Evolutionary conservation across 2,329 filamentous ascomycete species (phyloP).

Genomic region (Aspergillus versicolor): DNA sequence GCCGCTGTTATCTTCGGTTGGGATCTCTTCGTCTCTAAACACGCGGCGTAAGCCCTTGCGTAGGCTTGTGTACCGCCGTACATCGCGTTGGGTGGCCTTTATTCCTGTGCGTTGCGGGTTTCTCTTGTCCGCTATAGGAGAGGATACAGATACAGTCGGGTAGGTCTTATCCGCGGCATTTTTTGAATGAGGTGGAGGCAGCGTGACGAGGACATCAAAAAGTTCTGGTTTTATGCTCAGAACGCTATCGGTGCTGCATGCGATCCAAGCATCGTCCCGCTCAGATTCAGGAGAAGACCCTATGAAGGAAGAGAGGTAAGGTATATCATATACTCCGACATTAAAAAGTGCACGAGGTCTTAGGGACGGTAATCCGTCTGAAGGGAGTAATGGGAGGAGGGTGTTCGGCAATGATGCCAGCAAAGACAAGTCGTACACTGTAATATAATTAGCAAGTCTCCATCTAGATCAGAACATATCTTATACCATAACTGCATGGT

Average conservation of each 20-base stretch:
- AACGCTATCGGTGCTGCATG: constrained; percentile 94
- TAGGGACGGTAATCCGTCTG: constrained; percentile 59
- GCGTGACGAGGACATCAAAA: constrained; percentile 84
- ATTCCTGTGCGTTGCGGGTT: constrained; percentile 44
- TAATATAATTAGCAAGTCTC: constrained; percentile 21
- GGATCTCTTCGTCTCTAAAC: constrained; percentile 21
- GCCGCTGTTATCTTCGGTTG: constrained; percentile 27
- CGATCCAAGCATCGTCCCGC: constrained; percentile 71
- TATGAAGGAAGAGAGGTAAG: constrained; percentile 69
- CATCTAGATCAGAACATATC: constrained; percentile 15
- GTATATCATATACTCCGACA: constrained; percentile 89
- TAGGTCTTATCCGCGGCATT: constrained; percentile 64
- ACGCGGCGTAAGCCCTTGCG: constrained; percentile 57
- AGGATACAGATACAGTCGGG: constrained; percentile 68
- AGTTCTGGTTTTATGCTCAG: constrained; percentile 80
- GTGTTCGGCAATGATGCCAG: constrained; percentile 82
- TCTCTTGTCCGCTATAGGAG: constrained; percentile 55
- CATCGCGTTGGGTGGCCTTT: constrained; percentile 86
- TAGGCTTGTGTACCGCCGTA: constrained; percentile 73
- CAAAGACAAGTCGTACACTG: constrained; percentile 92
- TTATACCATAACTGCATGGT: constrained; percentile 82
- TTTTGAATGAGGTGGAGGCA: constrained; percentile 64
- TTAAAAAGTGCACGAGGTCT: constrained; percentile 83
- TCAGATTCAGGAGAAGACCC: constrained; percentile 37
- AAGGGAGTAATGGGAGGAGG: constrained; percentile 67